phyloP scores from a whole-genome alignment of 495 filamentous ascomycete genomes.

The Neurospora hispaniola region DNA sequence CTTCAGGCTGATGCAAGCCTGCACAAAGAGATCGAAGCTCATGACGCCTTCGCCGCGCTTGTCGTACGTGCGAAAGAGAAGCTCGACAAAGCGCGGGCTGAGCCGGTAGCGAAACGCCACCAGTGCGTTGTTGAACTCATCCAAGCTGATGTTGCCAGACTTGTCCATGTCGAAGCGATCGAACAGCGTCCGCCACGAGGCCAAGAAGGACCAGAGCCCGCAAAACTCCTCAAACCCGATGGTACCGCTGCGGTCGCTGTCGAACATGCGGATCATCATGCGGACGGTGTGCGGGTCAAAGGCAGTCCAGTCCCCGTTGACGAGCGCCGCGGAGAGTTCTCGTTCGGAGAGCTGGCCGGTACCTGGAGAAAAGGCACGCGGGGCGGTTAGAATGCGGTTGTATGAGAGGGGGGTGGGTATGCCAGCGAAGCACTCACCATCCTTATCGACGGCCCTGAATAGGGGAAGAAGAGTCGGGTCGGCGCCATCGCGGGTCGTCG shows the following conservation, averaged over 20 bases:
- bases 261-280: conserved; percentile 99
- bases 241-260: conserved; percentile 73
- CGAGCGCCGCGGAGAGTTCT: conserved; percentile 83
- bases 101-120: conserved; percentile 92
- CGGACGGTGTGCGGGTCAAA: conserved; percentile 95
- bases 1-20: conserved; percentile 92
- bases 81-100: conserved; percentile 65
- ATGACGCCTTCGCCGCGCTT: conserved; percentile 56
- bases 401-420: background rate
- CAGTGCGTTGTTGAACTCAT: conserved; percentile 85
- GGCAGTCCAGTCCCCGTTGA: conserved; percentile 89
- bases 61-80: conserved; percentile 61
- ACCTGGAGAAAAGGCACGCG: conserved; percentile 29
- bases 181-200: conserved; percentile 86
- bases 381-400: background rate
- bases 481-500: conserved; percentile 48
- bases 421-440: conserved; percentile 37
- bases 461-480: conserved; percentile 72
- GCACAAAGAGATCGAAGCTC: conserved; percentile 95
- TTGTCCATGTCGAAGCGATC: conserved; percentile 90
- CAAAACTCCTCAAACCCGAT: conserved; percentile 96
- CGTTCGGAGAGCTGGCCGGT: conserved; percentile 74
- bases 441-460: conserved; percentile 85
- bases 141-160: conserved; percentile 72
- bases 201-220: conserved; percentile 88